Percentiles rank a stretch among this genome's conserved stretches.
Conservation (phyloP, 768 basidiomycete species). For the Podaxis sp. region DNA sequence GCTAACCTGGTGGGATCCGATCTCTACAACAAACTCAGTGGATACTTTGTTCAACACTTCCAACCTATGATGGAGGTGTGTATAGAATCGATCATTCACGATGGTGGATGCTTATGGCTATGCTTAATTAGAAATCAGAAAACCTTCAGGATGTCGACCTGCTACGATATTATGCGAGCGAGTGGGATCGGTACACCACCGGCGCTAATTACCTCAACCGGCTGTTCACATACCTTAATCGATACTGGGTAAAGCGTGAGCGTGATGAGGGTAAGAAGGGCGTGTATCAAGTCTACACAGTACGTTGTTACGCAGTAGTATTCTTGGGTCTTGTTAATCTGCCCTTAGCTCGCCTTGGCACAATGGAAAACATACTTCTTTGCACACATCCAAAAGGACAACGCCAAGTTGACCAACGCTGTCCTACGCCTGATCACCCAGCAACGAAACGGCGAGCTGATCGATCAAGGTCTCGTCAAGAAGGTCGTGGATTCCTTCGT, state of each 20-base stretch:
- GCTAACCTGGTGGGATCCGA: slow-evolving; percentile 98
- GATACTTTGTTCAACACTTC: slow-evolving; percentile 87
- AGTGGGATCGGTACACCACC: slow-evolving; percentile 97
- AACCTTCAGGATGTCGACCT: slow-evolving; percentile 86
- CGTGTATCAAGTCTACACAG: slow-evolving; percentile 95
- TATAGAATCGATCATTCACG: slow-evolving; percentile 12
- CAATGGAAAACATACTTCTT: slow-evolving; percentile 97
- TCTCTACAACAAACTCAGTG: slow-evolving; percentile 90
- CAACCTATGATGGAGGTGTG: slow-evolving; percentile 57
- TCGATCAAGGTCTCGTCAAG: slow-evolving; percentile 96
- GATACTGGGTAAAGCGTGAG: slow-evolving; percentile 99
- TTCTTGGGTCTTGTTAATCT: slow-evolving; percentile 11
- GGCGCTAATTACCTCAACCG: slow-evolving; percentile 98
- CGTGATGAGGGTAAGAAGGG: slow-evolving; percentile 96
- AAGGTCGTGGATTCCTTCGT: slow-evolving; percentile 98
- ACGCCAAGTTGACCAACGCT: slow-evolving; percentile 81
- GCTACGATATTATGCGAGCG: slow-evolving; percentile 85
- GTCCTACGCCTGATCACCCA: slow-evolving; percentile 87
- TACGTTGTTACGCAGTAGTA: slow-evolving; percentile 35
- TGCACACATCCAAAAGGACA: slow-evolving; percentile 75
- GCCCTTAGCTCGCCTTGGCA: slow-evolving; percentile 78
- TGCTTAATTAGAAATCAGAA: slow-evolving; percentile 65
- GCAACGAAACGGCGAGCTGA: slow-evolving; percentile 93
- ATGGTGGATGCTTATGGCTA: slow-evolving; percentile 18
- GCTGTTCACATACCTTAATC: slow-evolving; percentile 95